Conservation (phyloP, 305 asterid species). For the Fraxinus xanthoxyloides region DNA sequence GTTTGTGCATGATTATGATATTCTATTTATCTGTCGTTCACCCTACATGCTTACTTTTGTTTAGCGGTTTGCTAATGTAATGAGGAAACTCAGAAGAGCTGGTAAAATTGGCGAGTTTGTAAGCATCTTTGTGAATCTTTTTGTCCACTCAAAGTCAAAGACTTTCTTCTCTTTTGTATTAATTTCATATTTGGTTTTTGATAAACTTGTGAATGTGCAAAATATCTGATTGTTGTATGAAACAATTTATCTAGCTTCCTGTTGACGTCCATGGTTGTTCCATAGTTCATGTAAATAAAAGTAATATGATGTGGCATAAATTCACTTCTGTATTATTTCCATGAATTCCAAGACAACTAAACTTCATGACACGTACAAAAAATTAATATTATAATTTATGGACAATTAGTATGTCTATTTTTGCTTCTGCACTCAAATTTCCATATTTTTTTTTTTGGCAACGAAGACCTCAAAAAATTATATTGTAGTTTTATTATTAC, state of each 20-base stretch:
- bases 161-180: background rate
- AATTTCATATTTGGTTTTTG: background rate
- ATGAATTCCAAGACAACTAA: background rate
- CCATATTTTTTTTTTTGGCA: background rate
- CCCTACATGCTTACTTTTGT: constrained; percentile 5
- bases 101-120: constrained; percentile 89
- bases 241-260: background rate
- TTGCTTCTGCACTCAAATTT: background rate
- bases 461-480: background rate
- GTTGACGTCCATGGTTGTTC: background rate
- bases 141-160: no score
- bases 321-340: background rate
- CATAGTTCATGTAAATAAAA: background rate
- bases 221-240: background rate
- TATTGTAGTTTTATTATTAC: background rate
- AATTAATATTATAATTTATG: background rate
- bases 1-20: background rate
- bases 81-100: constrained; percentile 89
- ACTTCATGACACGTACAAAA: background rate
- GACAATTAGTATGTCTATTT: background rate
- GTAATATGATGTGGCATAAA: background rate
- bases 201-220: background rate
- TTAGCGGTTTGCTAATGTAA: constrained; percentile 65
- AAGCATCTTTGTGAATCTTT: constrained; percentile 89
- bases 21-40: constrained; percentile 3